phyloP scores from a whole-genome alignment of 139 green algal genomes.

The Tetradesmus obliquus region DNA sequence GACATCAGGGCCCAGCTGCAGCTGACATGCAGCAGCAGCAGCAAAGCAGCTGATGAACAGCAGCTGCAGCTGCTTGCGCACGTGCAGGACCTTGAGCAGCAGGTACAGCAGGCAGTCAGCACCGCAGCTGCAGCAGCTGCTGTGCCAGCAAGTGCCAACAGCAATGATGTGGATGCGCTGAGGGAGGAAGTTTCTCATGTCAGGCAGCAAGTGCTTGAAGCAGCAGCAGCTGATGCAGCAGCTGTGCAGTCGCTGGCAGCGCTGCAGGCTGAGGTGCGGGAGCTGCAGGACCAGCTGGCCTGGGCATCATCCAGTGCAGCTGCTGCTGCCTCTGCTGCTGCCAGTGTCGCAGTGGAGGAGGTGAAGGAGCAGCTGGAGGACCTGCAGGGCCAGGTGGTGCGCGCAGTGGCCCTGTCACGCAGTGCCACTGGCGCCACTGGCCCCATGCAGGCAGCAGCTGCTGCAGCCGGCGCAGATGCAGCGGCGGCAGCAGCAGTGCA shows the following conservation, averaged over 20 bases:
- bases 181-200: neutral
- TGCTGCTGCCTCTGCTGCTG: neutral
- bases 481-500: constrained; percentile 3
- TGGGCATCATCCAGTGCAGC: neutral
- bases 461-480: neutral
- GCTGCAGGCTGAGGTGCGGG: neutral
- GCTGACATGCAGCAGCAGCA: neutral
- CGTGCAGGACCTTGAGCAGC: neutral
- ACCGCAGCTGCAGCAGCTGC: neutral
- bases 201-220: neutral
- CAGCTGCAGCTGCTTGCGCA: neutral
- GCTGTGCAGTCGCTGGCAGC: neutral
- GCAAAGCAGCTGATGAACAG: neutral
- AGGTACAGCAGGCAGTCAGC: neutral
- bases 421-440: neutral
- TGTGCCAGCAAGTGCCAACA: no score
- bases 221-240: neutral
- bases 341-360: neutral
- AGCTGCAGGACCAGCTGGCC: neutral
- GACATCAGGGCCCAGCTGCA: neutral
- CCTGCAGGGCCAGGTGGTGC: constrained; percentile 11
- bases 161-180: neutral
- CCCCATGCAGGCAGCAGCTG: neutral
- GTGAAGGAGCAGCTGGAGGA: neutral
- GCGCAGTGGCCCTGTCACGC: neutral